Conservation (phyloP, 345 rosid genomes). For the Physaria fendleri region DNA sequence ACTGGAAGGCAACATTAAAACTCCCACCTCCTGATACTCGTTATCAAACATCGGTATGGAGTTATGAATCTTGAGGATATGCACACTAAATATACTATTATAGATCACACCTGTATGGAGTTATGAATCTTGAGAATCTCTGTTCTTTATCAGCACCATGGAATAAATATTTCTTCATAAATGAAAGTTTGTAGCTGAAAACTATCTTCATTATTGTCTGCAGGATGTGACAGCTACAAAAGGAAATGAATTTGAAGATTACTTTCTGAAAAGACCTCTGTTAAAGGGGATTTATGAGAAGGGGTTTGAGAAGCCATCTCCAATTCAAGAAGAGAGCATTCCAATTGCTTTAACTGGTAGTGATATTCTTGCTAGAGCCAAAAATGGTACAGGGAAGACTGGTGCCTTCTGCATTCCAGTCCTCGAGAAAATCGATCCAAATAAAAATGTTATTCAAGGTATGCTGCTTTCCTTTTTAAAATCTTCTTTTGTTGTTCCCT, state of each 20-base stretch:
- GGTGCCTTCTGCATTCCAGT: slow-evolving; percentile 99
- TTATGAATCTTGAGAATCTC: not conserved
- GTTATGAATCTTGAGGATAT: not conserved
- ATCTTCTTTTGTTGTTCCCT: not conserved
- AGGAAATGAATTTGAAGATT: slow-evolving; percentile 98
- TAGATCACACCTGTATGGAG: slow-evolving; percentile 60
- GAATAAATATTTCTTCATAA: not conserved
- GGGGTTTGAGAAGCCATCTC: slow-evolving; percentile 99
- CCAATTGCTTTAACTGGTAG: slow-evolving; percentile 99
- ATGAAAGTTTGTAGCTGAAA: slow-evolving; percentile 22
- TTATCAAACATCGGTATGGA: slow-evolving; percentile 75
- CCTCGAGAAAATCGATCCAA: slow-evolving; percentile 94
- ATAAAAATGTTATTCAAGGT: slow-evolving; percentile 96
- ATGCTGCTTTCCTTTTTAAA: not conserved
- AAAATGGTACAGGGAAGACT: slow-evolving; percentile 98
- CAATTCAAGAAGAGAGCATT: slow-evolving; percentile 99
- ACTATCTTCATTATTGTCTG: slow-evolving; percentile 5
- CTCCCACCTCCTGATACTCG: slow-evolving; percentile 85
- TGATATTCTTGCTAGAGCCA: slow-evolving; percentile 99
- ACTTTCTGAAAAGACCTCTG: slow-evolving; percentile 88
- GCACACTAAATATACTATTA: no score
- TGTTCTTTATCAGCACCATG: slow-evolving; percentile 41
- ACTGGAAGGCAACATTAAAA: slow-evolving; percentile 89
- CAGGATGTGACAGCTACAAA: slow-evolving; percentile 99
- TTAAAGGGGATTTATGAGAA: slow-evolving; percentile 98